Percentiles rank a stretch among this genome's conserved stretches.
These are phyloP conservation scores for Eucalyptus polyanthemos DNA, from an alignment of 345 rosid species.

Conservation along the genomic window DNA sequence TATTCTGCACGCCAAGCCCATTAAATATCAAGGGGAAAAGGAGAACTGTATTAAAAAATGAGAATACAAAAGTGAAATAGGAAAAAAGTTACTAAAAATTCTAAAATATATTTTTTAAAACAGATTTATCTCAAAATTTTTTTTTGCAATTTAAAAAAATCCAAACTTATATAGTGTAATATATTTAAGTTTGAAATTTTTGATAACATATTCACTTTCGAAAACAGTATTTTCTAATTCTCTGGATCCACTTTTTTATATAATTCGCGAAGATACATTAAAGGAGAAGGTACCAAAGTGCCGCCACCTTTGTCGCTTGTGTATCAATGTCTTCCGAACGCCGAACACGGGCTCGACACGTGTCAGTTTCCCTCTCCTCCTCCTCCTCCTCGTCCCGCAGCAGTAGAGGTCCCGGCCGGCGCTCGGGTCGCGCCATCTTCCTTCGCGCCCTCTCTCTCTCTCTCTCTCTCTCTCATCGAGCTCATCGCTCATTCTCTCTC, in stretches of 20 bases:
- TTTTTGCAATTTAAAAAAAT: fast-evolving
- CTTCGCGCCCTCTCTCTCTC: neutral
- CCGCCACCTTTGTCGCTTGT: neutral
- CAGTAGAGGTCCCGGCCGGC: neutral
- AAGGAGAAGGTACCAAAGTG: neutral
- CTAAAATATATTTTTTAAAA: too few relatives aligned
- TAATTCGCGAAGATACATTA: neutral
- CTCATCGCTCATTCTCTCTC: too few relatives aligned
- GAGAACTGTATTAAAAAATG: neutral
- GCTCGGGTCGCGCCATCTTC: neutral
- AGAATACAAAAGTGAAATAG: neutral
- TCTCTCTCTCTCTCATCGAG: too few relatives aligned
- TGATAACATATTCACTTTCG: neutral
- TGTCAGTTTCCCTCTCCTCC: neutral
- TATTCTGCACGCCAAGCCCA: neutral
- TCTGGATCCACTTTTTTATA: neutral
- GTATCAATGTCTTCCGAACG: neutral
- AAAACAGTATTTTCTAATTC: neutral
- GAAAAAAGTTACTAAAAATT: neutral
- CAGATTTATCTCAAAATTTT: too few relatives aligned
- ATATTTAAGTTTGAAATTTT: too few relatives aligned
- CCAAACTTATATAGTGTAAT: too few relatives aligned
- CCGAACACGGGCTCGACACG: neutral
- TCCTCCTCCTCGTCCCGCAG: neutral
- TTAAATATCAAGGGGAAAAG: too few relatives aligned